Evolutionary conservation across 345 rosid species (phyloP).

Genomic region (Camelina laxa): DNA sequence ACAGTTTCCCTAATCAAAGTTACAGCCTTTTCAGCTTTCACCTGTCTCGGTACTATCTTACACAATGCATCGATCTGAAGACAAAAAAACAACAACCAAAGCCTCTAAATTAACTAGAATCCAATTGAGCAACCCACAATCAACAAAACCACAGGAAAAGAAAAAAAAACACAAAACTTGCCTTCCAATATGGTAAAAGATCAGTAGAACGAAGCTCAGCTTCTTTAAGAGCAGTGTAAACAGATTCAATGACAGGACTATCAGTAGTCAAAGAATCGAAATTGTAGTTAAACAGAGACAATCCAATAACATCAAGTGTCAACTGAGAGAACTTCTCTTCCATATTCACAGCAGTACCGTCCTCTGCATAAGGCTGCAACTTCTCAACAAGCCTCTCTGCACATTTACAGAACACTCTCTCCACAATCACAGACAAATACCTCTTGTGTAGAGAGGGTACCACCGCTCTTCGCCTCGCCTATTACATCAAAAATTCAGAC

Average conservation of each 20-base stretch:
- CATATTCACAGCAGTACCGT: conserved; percentile 91
- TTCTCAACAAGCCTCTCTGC: conserved; percentile 93
- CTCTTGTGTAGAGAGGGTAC: conserved; percentile 94
- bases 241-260: conserved; percentile 91
- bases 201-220: conserved; percentile 96
- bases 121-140: neutral
- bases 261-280: conserved; percentile 78
- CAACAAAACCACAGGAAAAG: neutral
- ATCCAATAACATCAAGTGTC: conserved; percentile 91
- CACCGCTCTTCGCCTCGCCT: conserved; percentile 93
- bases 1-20: conserved; percentile 69
- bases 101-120: conserved; percentile 1
- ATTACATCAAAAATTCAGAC: conserved; percentile 24
- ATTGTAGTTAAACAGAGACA: conserved; percentile 82
- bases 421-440: conserved; percentile 88
- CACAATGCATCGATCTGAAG: conserved; percentile 66
- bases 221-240: conserved; percentile 89
- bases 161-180: conserved; percentile 33
- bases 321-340: conserved; percentile 87
- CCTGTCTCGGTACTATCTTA: conserved; percentile 88
- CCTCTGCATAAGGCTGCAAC: conserved; percentile 64
- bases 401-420: conserved; percentile 84
- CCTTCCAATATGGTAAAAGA: conserved; percentile 96
- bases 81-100: conserved; percentile 22
- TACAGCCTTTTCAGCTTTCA: conserved; percentile 92